phyloP scores from a whole-genome alignment of 352 stramenopile genomes.

The Phytophthora europaea region DNA sequence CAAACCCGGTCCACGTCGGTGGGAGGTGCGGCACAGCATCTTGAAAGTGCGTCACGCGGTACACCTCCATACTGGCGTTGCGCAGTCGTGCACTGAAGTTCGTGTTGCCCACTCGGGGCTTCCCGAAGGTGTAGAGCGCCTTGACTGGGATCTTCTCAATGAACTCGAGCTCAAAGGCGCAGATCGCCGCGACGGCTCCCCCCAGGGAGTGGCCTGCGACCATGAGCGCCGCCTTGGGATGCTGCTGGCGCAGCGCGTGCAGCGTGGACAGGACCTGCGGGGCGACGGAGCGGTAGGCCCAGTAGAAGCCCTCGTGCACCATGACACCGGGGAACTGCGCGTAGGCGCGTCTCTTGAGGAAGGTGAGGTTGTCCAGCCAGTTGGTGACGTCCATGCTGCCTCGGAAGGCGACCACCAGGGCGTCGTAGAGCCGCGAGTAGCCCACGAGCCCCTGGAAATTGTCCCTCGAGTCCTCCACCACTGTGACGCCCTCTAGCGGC shows the following conservation, averaged over 20 bases:
- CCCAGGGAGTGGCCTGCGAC: slow-evolving; percentile 84
- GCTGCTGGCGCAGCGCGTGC: slow-evolving; percentile 33
- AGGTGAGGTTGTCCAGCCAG: slow-evolving; percentile 90
- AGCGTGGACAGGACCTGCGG: slow-evolving; percentile 56
- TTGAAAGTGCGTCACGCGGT: slow-evolving; percentile 81
- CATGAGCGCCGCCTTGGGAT: slow-evolving; percentile 63
- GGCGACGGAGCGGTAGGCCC: slow-evolving; percentile 77
- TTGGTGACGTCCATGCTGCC: slow-evolving; percentile 87
- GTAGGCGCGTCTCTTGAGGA: slow-evolving; percentile 81
- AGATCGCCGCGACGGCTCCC: slow-evolving; percentile 76
- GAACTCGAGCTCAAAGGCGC: slow-evolving; percentile 77
- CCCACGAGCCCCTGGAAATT: slow-evolving; percentile 86
- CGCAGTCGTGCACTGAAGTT: slow-evolving; percentile 69
- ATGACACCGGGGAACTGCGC: slow-evolving; percentile 60
- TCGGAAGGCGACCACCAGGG: slow-evolving; percentile 81
- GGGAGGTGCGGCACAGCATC: slow-evolving; percentile 85
- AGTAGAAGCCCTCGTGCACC: slow-evolving; percentile 87
- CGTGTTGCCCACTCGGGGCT: slow-evolving; percentile 78
- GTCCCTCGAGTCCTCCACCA: slow-evolving; percentile 78
- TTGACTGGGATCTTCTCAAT: slow-evolving; percentile 66
- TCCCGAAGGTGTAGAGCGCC: slow-evolving; percentile 79
- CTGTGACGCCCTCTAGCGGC: slow-evolving; percentile 51
- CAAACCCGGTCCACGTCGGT: slow-evolving; percentile 79
- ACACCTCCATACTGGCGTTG: slow-evolving; percentile 67
- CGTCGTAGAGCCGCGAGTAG: slow-evolving; percentile 63